Percentiles rank a stretch among this genome's conserved stretches.
Evolutionary conservation across 1,139 yeast species (phyloP).

Genomic region (Waltiozyma solani): DNA sequence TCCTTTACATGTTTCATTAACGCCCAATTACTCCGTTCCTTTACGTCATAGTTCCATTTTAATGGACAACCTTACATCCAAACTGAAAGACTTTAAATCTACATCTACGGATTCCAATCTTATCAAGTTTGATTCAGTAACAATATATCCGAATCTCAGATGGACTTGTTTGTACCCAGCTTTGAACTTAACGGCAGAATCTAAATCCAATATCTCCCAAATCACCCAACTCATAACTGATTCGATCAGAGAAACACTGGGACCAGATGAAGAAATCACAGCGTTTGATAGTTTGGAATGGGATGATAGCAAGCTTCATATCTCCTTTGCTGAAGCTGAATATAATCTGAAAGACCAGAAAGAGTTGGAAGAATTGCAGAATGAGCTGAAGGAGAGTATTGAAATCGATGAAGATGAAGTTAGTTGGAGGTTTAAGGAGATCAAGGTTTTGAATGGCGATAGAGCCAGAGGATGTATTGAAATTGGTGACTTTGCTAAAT

Average conservation of each 20-base stretch:
- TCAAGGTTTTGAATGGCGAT: background rate
- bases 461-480: background rate
- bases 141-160: slow-evolving; percentile 6
- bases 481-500: background rate
- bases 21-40: slow-evolving; percentile 8
- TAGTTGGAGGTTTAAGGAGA: background rate
- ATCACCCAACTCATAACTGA: slow-evolving; percentile 1
- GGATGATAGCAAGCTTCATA: slow-evolving; percentile 4
- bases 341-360: background rate
- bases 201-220: background rate
- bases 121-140: slow-evolving; percentile 7
- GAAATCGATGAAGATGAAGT: slow-evolving; percentile 1
- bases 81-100: background rate
- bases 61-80: background rate
- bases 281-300: background rate
- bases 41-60: slow-evolving; percentile 3
- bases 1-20: slow-evolving; percentile 15
- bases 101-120: background rate
- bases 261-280: background rate
- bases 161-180: slow-evolving; percentile 5
- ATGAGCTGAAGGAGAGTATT: slow-evolving; percentile 1
- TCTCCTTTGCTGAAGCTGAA: slow-evolving; percentile 8
- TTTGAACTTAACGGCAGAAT: background rate
- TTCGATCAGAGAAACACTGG: background rate
- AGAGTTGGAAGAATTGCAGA: slow-evolving; percentile 2